phyloP scores from a whole-genome alignment of 2,329 filamentous ascomycete species.

The Scedosporium apiospermum region DNA sequence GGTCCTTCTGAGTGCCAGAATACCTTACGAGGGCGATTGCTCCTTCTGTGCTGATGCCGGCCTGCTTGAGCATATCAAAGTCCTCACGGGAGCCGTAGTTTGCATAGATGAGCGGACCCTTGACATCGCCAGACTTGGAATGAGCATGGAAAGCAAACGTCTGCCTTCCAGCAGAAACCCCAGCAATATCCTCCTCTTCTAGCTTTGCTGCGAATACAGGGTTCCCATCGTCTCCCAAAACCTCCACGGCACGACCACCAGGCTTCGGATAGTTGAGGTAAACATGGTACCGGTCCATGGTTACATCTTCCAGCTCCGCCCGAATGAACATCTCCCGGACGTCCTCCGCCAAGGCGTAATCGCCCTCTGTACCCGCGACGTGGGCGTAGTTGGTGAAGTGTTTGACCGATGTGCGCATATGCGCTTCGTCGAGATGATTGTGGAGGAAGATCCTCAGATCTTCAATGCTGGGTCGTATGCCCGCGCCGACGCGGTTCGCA shows the following conservation, averaged over 20 bases:
- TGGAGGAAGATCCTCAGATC: conserved; percentile 69
- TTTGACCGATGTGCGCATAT: conserved; percentile 62
- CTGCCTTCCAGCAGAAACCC: conserved; percentile 54
- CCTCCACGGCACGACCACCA: conserved; percentile 70
- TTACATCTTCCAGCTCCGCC: conserved; percentile 65
- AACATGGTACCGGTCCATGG: conserved; percentile 71
- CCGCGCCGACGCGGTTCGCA: conserved; percentile 50
- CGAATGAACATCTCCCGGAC: conserved; percentile 67
- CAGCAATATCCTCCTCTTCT: conserved; percentile 66
- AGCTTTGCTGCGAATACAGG: conserved; percentile 71
- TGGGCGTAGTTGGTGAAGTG: conserved; percentile 81
- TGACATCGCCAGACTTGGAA: conserved; percentile 78
- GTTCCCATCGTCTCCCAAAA: conserved; percentile 57
- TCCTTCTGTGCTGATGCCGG: conserved; percentile 64
- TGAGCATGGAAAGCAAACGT: conserved; percentile 80
- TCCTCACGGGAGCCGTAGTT: conserved; percentile 86
- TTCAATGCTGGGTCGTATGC: conserved; percentile 71
- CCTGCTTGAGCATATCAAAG: conserved; percentile 62
- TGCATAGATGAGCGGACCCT: conserved; percentile 78
- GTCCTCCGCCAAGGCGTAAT: conserved; percentile 77
- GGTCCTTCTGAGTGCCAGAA: conserved; percentile 63
- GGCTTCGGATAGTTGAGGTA: conserved; percentile 85
- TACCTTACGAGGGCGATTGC: conserved; percentile 79
- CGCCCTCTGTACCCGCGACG: conserved; percentile 88
- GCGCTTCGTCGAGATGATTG: conserved; percentile 57